These are phyloP conservation scores for Withania somnifera DNA, from an alignment of 305 asterid species.

Conservation along the genomic window DNA sequence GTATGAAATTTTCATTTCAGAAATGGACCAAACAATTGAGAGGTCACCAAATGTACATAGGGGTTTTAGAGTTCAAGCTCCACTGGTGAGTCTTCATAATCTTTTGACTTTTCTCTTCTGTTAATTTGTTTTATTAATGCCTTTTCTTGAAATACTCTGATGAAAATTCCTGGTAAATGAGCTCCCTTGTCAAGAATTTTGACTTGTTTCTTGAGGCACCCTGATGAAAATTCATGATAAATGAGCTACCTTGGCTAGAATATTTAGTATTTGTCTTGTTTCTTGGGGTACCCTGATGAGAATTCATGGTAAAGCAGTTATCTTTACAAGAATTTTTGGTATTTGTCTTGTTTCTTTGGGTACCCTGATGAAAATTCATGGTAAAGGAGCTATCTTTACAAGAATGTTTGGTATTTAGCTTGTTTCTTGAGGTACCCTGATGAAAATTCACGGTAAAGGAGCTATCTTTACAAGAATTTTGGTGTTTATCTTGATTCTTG, in stretches of 20 bases:
- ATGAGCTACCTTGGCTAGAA: background rate
- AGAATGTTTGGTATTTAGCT: background rate
- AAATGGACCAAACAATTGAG: slow-evolving; percentile 26
- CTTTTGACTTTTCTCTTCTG: background rate
- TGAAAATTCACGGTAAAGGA: too few species aligned
- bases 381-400: background rate
- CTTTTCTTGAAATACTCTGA: background rate
- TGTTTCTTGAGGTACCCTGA: background rate
- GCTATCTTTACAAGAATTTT: background rate
- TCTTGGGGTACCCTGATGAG: background rate
- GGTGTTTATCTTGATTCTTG: background rate
- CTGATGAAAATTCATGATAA: background rate
- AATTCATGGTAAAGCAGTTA: background rate
- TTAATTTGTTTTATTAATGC: background rate
- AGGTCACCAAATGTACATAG: slow-evolving; percentile 53
- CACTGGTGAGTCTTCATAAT: slow-evolving; percentile 11
- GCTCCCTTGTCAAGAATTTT: background rate
- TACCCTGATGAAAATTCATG: background rate
- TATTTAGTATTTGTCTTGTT: background rate
- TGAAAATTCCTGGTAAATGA: background rate
- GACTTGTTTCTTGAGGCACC: background rate
- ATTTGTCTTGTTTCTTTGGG: background rate
- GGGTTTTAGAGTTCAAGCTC: slow-evolving; percentile 59
- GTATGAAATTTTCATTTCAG: slow-evolving; percentile 1
- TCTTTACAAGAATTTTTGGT: background rate